phyloP scores from a whole-genome alignment of 106 monocot genomes.

The Chionographis japonica region DNA sequence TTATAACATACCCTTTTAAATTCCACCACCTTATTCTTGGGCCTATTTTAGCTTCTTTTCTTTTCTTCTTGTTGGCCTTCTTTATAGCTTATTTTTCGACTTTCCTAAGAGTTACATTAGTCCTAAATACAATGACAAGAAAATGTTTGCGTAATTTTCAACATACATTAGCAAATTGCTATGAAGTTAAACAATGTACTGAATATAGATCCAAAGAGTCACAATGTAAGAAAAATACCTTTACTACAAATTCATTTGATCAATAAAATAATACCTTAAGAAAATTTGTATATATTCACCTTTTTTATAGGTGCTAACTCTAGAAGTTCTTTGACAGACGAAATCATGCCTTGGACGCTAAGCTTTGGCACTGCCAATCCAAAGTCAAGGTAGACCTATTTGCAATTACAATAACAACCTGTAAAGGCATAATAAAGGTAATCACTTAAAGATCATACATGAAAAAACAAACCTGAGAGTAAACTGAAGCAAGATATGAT shows the following conservation, averaged over 20 bases:
- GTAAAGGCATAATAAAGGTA: conserved; percentile 10
- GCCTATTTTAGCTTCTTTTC: too few relatives aligned
- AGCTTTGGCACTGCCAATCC: conserved; percentile 93
- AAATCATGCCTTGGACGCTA: conserved; percentile 94
- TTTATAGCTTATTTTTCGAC: too few relatives aligned
- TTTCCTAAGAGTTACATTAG: too few relatives aligned
- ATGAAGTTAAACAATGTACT: background rate
- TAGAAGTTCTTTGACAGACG: conserved; percentile 85
- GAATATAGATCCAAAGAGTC: background rate
- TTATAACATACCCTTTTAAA: too few relatives aligned
- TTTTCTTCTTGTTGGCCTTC: too few relatives aligned
- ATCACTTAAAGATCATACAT: background rate
- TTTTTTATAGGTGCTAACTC: conserved; percentile 86
- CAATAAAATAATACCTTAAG: too few relatives aligned
- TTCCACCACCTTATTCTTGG: too few relatives aligned
- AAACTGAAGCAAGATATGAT: conserved; percentile 97
- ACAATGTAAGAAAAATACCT: too few relatives aligned
- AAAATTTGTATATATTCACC: conserved; percentile 30
- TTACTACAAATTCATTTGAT: too few relatives aligned
- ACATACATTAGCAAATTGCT: too few relatives aligned
- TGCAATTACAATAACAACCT: conserved; percentile 5
- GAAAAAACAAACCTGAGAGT: conserved; percentile 61
- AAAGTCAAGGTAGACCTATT: conserved; percentile 97
- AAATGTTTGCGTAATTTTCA: too few relatives aligned
- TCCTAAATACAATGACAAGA: too few relatives aligned